Evolutionary conservation across 2,329 filamentous ascomycete species (phyloP), one percentile per base, ranked within the genome.

Genomic region (Cercospora sesami): DNA sequence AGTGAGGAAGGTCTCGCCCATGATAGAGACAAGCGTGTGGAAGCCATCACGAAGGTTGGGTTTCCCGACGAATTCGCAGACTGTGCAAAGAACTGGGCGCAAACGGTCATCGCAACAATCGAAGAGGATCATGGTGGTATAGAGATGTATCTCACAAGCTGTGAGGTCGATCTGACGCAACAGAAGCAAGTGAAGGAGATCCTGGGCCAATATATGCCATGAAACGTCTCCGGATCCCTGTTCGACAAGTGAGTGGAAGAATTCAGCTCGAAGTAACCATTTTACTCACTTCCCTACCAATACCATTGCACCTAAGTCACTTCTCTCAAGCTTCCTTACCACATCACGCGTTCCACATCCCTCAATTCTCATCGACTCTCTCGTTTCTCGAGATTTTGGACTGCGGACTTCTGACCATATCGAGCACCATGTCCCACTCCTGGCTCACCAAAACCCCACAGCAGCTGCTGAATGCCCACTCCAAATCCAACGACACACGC

Each of bases 61-160:
- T 80, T 96, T 61, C 85, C 88, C 0, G 87, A 90, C n/a, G 87
- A 89, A 2, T 96, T 93, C 83, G 90, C 86, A 0, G 83, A 84
- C 23, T 92, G 90, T 72, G 86, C 89, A 2, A 78, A 80, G 4
- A 85, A 86, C 2, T 89, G 94, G 81, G 88, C 92, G n/a, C 73
- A 77, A 16, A 82, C 81, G 10, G 83, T 93, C 4, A 78, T 83
- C 30, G 76, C 73, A 16, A 87, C 92, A 76, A 78, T 96, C 5
- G 75, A 85, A 1, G 78, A 81, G 3, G 83, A 80, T 63, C 91
- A 93, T 78, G 91, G 91, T 0, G 89, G 91, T 1, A 81, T 93
- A 1, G 80, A 86, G 36, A 79, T 76, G 9, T 96, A 96, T 79
- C 79, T 94, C 66, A 81, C 85, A 66, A 77, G 78, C 2, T 89